phyloP scores from a whole-genome alignment of 2,329 filamentous ascomycete species.

The Talaromyces pinophilus region DNA sequence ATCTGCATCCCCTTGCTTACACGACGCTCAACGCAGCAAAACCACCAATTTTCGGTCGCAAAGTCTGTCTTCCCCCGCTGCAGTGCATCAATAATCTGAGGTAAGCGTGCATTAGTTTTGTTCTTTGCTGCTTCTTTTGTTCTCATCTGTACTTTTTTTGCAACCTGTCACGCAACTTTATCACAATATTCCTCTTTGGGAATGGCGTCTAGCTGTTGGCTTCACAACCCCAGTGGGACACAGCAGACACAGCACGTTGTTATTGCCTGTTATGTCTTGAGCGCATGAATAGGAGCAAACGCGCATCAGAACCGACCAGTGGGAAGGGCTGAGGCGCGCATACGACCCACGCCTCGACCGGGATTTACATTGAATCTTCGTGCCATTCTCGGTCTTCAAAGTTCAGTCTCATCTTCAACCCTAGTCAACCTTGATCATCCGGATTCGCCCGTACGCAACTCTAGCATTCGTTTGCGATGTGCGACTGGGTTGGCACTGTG shows the following conservation, averaged over 20 bases:
- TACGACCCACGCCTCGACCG: constrained; percentile 9
- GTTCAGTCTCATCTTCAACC: neutral
- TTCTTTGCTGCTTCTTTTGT: constrained; percentile 12
- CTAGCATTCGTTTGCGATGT: neutral
- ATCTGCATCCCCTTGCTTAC: constrained; percentile 17
- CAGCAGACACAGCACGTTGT: constrained; percentile 13
- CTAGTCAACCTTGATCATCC: constrained; percentile 1
- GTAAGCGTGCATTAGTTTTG: constrained; percentile 21
- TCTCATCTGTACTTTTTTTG: constrained; percentile 14
- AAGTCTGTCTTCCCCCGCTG: neutral
- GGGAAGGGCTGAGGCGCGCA: neutral
- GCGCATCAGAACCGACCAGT: constrained; percentile 9
- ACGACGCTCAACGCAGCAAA: constrained; percentile 3
- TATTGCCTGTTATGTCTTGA: constrained; percentile 9
- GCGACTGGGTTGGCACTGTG: neutral
- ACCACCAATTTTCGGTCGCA: constrained; percentile 5
- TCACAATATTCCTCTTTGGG: constrained; percentile 13
- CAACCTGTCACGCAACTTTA: constrained; percentile 6
- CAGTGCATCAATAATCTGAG: constrained; percentile 18
- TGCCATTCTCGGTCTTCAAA: neutral
- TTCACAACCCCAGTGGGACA: neutral
- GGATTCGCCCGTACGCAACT: constrained; percentile 10
- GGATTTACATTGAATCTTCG: neutral
- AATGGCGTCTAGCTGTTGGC: constrained; percentile 1
- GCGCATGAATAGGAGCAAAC: constrained; percentile 8